phyloP scores from a whole-genome alignment of 1,284 basidiomycete genomes.

The Moniliophthora roreri region DNA sequence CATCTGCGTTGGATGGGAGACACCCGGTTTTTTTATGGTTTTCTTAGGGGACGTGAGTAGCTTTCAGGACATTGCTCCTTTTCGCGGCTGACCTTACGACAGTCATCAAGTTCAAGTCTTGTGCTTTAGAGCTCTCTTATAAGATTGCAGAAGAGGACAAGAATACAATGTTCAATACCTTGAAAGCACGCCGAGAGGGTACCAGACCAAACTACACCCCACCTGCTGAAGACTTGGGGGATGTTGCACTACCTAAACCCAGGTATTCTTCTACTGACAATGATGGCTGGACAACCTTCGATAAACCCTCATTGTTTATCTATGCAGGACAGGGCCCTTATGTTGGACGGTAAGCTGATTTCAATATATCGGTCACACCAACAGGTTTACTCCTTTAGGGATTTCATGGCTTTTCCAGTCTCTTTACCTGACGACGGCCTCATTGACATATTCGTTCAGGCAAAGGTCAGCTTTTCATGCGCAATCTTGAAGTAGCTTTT shows the following conservation, averaged over 20 bases:
- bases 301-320: constrained; percentile 71
- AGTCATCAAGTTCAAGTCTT: constrained; percentile 70
- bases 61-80: background rate
- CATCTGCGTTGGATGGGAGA: constrained; percentile 94
- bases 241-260: constrained; percentile 39
- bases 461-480: constrained; percentile 42
- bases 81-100: constrained; percentile 4
- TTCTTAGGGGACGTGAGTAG: constrained; percentile 66
- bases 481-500: background rate
- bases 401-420: constrained; percentile 87
- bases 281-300: constrained; percentile 71
- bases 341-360: constrained; percentile 56
- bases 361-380: constrained; percentile 4
- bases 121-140: constrained; percentile 70
- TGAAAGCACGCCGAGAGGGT: constrained; percentile 32
- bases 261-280: constrained; percentile 40
- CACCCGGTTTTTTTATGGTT: constrained; percentile 83
- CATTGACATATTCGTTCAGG: constrained; percentile 78
- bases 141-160: constrained; percentile 77
- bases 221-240: constrained; percentile 16
- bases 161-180: constrained; percentile 58
- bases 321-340: constrained; percentile 74
- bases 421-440: constrained; percentile 78
- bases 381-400: constrained; percentile 37
- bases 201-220: constrained; percentile 16